A percentile compares a stretch with the other conserved stretches of the same genome.
Conservation (phyloP, 768 basidiomycete species). For the Xerocomus brunneocitrinus region DNA sequence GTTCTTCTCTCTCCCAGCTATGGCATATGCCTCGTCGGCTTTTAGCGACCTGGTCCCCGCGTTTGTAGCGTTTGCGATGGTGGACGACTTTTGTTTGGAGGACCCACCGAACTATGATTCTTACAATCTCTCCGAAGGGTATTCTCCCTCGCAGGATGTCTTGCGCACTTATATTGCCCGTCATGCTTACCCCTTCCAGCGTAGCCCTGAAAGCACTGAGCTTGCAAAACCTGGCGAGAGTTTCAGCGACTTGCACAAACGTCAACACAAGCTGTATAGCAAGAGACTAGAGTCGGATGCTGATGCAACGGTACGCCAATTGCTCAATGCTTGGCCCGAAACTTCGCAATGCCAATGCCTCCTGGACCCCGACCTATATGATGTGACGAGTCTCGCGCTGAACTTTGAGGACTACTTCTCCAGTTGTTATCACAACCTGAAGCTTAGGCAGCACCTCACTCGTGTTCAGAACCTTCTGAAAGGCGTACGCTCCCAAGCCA, state of each 20-base stretch:
- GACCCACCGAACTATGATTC: slow-evolving; percentile 5
- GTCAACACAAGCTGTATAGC: not conserved
- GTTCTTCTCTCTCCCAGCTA: slow-evolving; percentile 28
- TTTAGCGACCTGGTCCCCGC: slow-evolving; percentile 15
- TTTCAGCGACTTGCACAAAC: not conserved
- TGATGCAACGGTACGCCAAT: not conserved
- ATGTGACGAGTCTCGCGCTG: not conserved
- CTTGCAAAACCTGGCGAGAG: not conserved
- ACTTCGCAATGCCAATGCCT: not conserved
- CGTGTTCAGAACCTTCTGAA: slow-evolving; percentile 11
- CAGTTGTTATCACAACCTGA: slow-evolving; percentile 14
- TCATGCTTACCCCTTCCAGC: not conserved
- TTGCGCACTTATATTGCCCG: not conserved
- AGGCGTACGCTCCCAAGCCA: not conserved
- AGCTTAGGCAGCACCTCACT: slow-evolving; percentile 8
- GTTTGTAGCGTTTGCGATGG: slow-evolving; percentile 28
- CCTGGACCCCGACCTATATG: not conserved
- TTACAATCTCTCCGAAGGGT: slow-evolving; percentile 7
- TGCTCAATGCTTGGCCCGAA: slow-evolving; percentile 2
- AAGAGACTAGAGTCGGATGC: not conserved
- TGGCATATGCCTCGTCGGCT: slow-evolving; percentile 19
- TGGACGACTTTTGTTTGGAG: slow-evolving; percentile 1
- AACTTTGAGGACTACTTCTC: slow-evolving; percentile 3
- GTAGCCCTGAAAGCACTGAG: slow-evolving; percentile 5
- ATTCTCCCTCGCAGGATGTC: not conserved